Evolutionary conservation across 306 rosid species (phyloP).

Genomic region (Quercus dentata): DNA sequence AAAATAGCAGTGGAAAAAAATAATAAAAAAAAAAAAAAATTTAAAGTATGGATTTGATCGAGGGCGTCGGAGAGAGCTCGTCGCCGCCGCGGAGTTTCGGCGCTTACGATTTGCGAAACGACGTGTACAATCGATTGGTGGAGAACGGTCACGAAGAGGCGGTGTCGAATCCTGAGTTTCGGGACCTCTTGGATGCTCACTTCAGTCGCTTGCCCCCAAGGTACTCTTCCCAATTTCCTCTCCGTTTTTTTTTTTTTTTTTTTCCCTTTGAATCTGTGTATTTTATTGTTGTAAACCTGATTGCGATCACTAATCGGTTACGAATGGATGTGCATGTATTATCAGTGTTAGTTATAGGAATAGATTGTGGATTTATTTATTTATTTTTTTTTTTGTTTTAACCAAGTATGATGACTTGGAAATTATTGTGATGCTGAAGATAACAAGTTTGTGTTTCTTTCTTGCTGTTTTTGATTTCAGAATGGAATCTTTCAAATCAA

Average conservation of each 20-base stretch:
- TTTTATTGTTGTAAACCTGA: background rate
- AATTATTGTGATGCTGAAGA: background rate
- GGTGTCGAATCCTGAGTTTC: conserved; percentile 61
- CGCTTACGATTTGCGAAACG: conserved; percentile 67
- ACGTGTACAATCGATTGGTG: conserved; percentile 73
- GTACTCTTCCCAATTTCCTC: conserved; percentile 22
- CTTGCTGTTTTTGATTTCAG: background rate
- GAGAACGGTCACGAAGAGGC: conserved; percentile 66
- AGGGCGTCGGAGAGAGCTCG: conserved; percentile 96
- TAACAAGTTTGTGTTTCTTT: background rate
- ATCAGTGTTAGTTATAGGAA: background rate
- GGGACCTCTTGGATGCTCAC: conserved; percentile 84
- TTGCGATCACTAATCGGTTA: background rate
- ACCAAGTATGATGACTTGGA: too few relatives aligned
- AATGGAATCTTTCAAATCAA: background rate
- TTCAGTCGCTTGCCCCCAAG: conserved; percentile 95
- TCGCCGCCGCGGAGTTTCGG: conserved; percentile 81
- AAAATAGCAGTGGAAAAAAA: background rate
- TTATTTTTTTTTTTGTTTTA: background rate
- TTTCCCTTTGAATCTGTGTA: background rate
- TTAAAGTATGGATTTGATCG: conserved; percentile 67
- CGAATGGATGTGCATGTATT: background rate
- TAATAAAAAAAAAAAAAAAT: background rate
- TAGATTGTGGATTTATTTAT: background rate
- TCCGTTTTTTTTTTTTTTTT: background rate